Evolutionary conservation across 2,329 filamentous ascomycete genomes (phyloP).

Genomic region (Pseudophaeomoniella oleicola): DNA sequence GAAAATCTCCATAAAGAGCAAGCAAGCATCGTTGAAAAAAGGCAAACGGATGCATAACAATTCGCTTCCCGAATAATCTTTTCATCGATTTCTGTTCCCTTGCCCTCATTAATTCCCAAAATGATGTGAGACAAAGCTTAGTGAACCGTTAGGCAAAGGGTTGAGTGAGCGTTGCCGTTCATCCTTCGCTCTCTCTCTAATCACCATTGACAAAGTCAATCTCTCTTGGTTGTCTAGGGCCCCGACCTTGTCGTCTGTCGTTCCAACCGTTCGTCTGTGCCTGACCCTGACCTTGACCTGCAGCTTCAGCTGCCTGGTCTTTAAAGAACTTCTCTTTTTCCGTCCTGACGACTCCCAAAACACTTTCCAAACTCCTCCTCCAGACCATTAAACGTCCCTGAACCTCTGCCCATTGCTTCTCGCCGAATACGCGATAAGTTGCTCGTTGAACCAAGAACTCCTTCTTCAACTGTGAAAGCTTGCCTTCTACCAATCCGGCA

Average conservation of each 20-base stretch:
- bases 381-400: slow-evolving; percentile 82
- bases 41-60: no score
- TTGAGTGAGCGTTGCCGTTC: no score
- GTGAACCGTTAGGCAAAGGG: no score
- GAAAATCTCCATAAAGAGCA: no score
- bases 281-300: slow-evolving; percentile 9
- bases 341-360: slow-evolving; percentile 61
- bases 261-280: slow-evolving; percentile 4
- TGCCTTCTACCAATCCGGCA: slow-evolving; percentile 87
- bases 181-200: no score
- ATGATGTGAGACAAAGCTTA: no score
- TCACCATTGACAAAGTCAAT: slow-evolving; percentile 1
- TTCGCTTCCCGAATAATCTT: no score
- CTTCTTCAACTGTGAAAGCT: slow-evolving; percentile 81
- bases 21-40: no score
- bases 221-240: slow-evolving; percentile 1
- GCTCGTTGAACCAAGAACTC: slow-evolving; percentile 93
- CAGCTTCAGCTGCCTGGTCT: slow-evolving; percentile 53
- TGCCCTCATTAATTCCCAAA: no score
- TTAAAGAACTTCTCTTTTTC: slow-evolving; percentile 68
- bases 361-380: slow-evolving; percentile 65
- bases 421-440: slow-evolving; percentile 91
- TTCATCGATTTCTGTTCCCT: no score
- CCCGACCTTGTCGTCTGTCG: slow-evolving; percentile 1
- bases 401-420: slow-evolving; percentile 97